Conservation (phyloP, 306 rosid genomes). For the Castanea crenata region DNA sequence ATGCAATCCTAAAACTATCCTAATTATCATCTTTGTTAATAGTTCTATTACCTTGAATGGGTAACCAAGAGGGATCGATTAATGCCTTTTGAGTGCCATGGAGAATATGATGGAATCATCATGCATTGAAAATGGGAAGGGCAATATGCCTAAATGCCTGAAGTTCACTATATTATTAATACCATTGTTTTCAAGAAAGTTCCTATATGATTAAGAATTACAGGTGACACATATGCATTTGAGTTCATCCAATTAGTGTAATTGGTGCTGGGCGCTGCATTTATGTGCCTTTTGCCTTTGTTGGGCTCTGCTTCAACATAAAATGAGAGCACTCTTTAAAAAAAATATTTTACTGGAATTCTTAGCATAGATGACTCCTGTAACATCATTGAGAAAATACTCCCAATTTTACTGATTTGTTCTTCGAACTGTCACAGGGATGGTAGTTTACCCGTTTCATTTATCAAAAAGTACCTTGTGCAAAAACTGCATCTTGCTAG, state of each 20-base stretch:
- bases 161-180: neutral
- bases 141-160: neutral
- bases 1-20: too few relatives aligned
- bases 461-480: slow-evolving; percentile 42
- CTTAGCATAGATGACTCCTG: neutral
- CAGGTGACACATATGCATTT: neutral
- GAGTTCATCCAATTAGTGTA: neutral
- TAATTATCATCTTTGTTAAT: too few relatives aligned
- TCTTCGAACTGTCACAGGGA: slow-evolving; percentile 38
- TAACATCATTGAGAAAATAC: neutral
- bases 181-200: neutral
- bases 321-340: neutral
- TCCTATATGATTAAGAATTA: neutral
- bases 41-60: too few relatives aligned
- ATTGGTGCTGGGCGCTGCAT: neutral
- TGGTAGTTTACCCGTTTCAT: slow-evolving; percentile 44
- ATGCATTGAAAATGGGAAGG: neutral
- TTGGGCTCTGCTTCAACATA: neutral
- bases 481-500: slow-evolving; percentile 53
- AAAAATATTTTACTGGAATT: too few relatives aligned
- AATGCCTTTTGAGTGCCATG: neutral
- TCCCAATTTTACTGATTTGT: neutral
- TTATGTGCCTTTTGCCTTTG: neutral
- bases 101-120: neutral
- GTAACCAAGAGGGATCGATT: neutral